Percentiles rank a stretch among this genome's conserved stretches.
phyloP scores from a whole-genome alignment of 2,329 filamentous ascomycete genomes.

The Monosporascus ibericus region DNA sequence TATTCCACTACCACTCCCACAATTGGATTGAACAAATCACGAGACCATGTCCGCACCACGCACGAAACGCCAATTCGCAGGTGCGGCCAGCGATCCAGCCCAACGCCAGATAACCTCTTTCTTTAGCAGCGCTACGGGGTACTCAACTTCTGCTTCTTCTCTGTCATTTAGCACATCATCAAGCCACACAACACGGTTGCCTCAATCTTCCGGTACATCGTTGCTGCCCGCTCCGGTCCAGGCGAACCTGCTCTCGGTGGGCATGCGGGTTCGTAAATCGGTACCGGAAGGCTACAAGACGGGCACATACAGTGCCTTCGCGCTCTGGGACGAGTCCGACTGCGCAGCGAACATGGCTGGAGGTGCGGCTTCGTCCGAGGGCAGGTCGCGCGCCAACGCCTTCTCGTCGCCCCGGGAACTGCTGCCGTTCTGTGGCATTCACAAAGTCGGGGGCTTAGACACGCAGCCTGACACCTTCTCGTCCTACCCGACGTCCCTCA shows the following conservation, averaged over 20 bases:
- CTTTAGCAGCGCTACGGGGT: slow-evolving; percentile 33
- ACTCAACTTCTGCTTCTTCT: slow-evolving; percentile 21
- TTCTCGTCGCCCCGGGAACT: slow-evolving; percentile 51
- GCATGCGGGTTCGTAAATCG: slow-evolving; percentile 90
- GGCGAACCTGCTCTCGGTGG: slow-evolving; percentile 79
- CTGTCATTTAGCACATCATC: slow-evolving; percentile 21
- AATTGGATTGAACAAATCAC: neutral
- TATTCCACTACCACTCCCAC: slow-evolving; percentile 1
- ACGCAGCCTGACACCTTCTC: slow-evolving; percentile 45
- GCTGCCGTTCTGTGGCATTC: slow-evolving; percentile 73
- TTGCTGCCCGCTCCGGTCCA: slow-evolving; percentile 62
- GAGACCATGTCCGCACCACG: slow-evolving; percentile 46
- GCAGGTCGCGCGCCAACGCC: slow-evolving; percentile 20
- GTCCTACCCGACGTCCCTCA: slow-evolving; percentile 6
- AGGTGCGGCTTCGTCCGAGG: slow-evolving; percentile 2
- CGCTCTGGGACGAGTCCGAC: slow-evolving; percentile 41
- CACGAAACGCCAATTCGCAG: slow-evolving; percentile 57
- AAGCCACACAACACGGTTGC: slow-evolving; percentile 6
- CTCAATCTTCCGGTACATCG: slow-evolving; percentile 32
- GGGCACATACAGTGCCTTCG: slow-evolving; percentile 44
- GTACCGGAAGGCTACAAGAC: slow-evolving; percentile 95
- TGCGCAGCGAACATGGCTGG: slow-evolving; percentile 1
- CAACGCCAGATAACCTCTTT: slow-evolving; percentile 61
- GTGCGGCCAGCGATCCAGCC: slow-evolving; percentile 49
- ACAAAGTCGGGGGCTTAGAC: slow-evolving; percentile 65